Percentiles rank a stretch among this genome's conserved stretches.
These are phyloP conservation scores for Amylostereum chailletii DNA, from an alignment of 1,284 basidiomycete species.

Conservation along the genomic window DNA sequence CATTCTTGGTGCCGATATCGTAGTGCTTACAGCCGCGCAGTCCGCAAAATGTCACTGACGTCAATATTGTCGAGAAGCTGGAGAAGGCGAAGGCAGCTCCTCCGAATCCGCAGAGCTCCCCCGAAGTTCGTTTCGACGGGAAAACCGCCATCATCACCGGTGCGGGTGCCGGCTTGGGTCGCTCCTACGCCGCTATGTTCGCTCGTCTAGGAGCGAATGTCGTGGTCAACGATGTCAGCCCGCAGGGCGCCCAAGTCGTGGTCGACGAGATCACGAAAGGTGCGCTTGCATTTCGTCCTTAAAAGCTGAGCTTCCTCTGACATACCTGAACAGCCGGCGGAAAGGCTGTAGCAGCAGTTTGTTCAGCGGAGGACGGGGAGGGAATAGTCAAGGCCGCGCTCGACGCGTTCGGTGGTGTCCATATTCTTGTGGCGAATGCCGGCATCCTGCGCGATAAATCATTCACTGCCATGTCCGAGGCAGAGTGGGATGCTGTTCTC, in stretches of 20 bases:
- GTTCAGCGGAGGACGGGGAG: conserved; percentile 89
- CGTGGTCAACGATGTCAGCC: conserved; percentile 92
- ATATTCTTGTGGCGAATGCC: conserved; percentile 90
- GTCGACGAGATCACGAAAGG: conserved; percentile 83
- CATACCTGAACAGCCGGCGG: conserved; percentile 58
- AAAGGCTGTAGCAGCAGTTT: conserved; percentile 78
- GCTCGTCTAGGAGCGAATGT: conserved; percentile 90
- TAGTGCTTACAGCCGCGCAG: conserved; percentile 23
- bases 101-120: conserved; percentile 66
- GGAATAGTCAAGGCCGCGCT: conserved; percentile 83
- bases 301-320: not conserved
- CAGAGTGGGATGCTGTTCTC: conserved; percentile 93
- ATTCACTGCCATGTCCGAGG: conserved; percentile 82
- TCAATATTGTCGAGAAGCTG: conserved; percentile 61
- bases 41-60: conserved; percentile 64
- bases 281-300: conserved; percentile 15
- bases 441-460: conserved; percentile 92
- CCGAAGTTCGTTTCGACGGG: conserved; percentile 75
- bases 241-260: conserved; percentile 77
- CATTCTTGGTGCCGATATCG: conserved; percentile 3
- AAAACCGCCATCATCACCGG: conserved; percentile 95
- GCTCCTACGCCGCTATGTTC: conserved; percentile 89
- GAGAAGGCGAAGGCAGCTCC: conserved; percentile 61
- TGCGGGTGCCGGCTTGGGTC: conserved; percentile 87
- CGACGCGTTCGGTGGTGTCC: conserved; percentile 84